Conservation (phyloP, 805 yeast genomes). For the Debaryomyces hansenii region DNA sequence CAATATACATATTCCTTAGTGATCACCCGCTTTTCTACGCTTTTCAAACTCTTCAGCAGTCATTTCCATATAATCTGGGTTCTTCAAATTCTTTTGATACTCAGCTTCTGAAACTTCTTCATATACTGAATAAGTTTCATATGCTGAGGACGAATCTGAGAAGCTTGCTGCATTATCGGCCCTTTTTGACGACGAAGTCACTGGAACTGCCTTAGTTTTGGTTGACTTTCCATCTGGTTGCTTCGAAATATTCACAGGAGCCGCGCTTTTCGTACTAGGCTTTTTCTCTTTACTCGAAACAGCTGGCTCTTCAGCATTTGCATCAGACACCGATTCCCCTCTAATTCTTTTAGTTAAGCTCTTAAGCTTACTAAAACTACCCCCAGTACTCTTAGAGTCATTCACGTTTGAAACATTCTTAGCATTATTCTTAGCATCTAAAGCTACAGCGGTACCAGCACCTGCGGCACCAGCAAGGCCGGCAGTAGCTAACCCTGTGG, state of each 20-base stretch:
- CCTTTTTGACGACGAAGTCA: background rate
- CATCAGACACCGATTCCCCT: background rate
- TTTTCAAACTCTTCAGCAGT: conserved; percentile 23
- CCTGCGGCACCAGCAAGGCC: conserved; percentile 13
- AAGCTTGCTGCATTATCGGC: background rate
- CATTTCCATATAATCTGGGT: conserved; percentile 51
- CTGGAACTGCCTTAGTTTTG: background rate
- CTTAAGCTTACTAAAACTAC: conserved; percentile 1
- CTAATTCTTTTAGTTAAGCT: conserved; percentile 4
- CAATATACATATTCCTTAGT: no score
- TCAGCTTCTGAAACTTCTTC: conserved; percentile 53
- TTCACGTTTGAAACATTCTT: background rate
- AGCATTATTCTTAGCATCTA: conserved; percentile 2
- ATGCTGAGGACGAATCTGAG: conserved; percentile 10
- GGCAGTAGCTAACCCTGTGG: conserved; percentile 13
- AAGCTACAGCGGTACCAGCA: conserved; percentile 6
- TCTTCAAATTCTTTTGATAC: conserved; percentile 42
- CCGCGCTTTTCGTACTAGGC: background rate
- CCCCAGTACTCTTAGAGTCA: conserved; percentile 2
- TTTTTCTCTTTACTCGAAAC: background rate
- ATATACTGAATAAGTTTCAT: conserved; percentile 29
- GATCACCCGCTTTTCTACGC: background rate
- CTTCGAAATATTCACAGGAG: background rate
- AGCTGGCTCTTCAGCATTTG: background rate
- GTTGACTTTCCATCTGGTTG: conserved; percentile 5